Percentiles rank a stretch among this genome's conserved stretches.
Conservation (phyloP, 1,139 yeast species). For the Taiozyma onychis region DNA sequence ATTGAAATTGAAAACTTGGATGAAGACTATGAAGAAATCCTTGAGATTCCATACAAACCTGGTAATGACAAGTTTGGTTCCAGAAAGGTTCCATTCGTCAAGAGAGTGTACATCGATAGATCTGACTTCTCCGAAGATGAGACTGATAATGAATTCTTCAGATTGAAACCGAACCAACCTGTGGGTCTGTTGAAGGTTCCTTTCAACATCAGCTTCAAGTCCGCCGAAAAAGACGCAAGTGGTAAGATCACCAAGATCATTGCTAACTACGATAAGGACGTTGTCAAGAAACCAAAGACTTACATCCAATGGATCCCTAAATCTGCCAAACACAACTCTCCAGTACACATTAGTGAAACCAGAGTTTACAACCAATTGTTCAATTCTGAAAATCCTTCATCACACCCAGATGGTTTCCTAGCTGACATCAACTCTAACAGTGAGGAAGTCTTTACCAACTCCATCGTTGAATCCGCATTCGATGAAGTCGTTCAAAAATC, state of each 20-base stretch:
- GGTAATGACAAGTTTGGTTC: constrained; percentile 69
- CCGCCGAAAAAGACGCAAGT: constrained; percentile 51
- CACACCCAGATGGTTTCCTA: constrained; percentile 83
- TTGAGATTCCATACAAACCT: constrained; percentile 86
- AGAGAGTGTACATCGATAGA: constrained; percentile 75
- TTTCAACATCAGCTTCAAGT: constrained; percentile 67
- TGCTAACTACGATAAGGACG: constrained; percentile 73
- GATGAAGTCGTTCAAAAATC: constrained; percentile 59
- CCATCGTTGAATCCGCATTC: constrained; percentile 79
- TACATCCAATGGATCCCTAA: constrained; percentile 96
- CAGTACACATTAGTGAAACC: constrained; percentile 63
- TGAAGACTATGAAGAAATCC: constrained; percentile 63
- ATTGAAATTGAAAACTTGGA: constrained; percentile 78
- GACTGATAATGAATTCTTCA: constrained; percentile 58
- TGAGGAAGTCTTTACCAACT: constrained; percentile 58
- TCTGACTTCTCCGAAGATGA: constrained; percentile 77
- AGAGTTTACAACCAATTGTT: constrained; percentile 86
- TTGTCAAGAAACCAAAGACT: constrained; percentile 61
- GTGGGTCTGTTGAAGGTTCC: constrained; percentile 97
- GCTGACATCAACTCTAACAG: constrained; percentile 78
- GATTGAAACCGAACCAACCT: constrained; percentile 84
- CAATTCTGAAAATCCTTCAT: constrained; percentile 85
- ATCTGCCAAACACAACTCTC: constrained; percentile 52
- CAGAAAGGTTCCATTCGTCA: constrained; percentile 73
- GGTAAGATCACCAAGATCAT: constrained; percentile 69